phyloP scores from a whole-genome alignment of 495 filamentous ascomycete genomes.

The Penicillium pancosmium region DNA sequence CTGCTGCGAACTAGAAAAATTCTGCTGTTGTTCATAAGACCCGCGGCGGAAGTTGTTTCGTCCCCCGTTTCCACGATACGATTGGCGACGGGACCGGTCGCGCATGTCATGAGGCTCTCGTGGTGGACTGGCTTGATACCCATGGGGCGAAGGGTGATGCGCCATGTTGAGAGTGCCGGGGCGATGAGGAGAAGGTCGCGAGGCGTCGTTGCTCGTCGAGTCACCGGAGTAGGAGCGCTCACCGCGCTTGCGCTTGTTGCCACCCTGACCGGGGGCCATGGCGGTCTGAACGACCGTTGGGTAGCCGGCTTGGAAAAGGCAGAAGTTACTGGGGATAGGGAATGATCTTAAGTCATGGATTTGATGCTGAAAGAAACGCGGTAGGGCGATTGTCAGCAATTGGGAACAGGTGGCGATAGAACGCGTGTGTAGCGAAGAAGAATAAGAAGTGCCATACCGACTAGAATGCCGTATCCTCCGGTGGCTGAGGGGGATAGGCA shows the following conservation, averaged over 20 bases:
- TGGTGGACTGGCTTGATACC: slow-evolving; percentile 37
- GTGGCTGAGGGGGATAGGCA: background rate
- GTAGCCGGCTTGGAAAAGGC: slow-evolving; percentile 33
- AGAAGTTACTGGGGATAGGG: slow-evolving; percentile 26
- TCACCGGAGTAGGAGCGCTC: slow-evolving; percentile 57
- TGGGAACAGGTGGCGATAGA: slow-evolving; percentile 2
- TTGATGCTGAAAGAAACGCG: slow-evolving; percentile 25
- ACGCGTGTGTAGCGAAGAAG: background rate
- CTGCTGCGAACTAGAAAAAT: slow-evolving; percentile 34
- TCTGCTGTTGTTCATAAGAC: slow-evolving; percentile 33
- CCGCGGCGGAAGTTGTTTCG: slow-evolving; percentile 40
- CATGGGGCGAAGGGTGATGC: slow-evolving; percentile 44
- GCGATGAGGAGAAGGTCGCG: slow-evolving; percentile 66
- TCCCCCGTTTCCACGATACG: slow-evolving; percentile 43
- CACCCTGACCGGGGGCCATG: slow-evolving; percentile 56
- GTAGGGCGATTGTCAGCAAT: slow-evolving; percentile 17
- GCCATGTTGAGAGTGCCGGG: slow-evolving; percentile 62
- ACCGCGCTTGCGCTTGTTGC: slow-evolving; percentile 61
- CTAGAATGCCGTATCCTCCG: slow-evolving; percentile 6
- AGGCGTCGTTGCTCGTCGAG: slow-evolving; percentile 48
- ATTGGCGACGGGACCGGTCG: slow-evolving; percentile 44
- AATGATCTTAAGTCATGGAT: slow-evolving; percentile 46
- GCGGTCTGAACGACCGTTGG: slow-evolving; percentile 21
- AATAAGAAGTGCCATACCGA: slow-evolving; percentile 21
- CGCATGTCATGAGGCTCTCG: slow-evolving; percentile 50